A percentile compares a stretch with the other conserved stretches of the same genome.
Conservation (phyloP, 345 rosid genomes). For the Rhizophora apiculata region DNA sequence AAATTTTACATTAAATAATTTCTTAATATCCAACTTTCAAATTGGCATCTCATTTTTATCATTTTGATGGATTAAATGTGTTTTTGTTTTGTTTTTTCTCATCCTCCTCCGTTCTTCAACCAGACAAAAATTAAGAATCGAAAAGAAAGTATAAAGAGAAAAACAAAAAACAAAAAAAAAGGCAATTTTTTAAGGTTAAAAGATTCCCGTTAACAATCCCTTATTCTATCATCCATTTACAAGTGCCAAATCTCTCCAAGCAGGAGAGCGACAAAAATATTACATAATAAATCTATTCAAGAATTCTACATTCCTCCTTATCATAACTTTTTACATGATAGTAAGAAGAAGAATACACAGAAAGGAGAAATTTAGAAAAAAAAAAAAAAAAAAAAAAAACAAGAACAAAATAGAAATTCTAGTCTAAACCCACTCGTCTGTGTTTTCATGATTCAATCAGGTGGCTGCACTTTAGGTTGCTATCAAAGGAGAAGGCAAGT, state of each 20-base stretch:
- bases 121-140: too few species aligned
- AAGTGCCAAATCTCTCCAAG: constrained; percentile 24
- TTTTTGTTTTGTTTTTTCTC: too few species aligned
- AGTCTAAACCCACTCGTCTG: constrained; percentile 14
- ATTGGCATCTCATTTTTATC: too few species aligned
- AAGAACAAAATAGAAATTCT: constrained; percentile 9
- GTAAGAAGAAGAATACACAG: constrained; percentile 20
- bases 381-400: background rate
- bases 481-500: constrained; percentile 52
- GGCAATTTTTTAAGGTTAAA: background rate
- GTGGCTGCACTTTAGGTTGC: constrained; percentile 7
- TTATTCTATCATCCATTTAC: constrained; percentile 41
- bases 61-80: background rate
- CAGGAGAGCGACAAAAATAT: constrained; percentile 19
- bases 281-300: constrained; percentile 23
- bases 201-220: constrained; percentile 27
- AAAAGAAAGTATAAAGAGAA: background rate
- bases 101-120: too few species aligned
- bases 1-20: too few species aligned
- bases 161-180: too few species aligned
- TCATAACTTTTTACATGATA: constrained; percentile 30
- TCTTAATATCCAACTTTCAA: too few species aligned
- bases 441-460: constrained; percentile 6
- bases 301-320: constrained; percentile 1
- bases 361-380: background rate